Evolutionary conservation across 257 asterid genomes (phyloP).

Genomic region (Craterostigma plantagineum): DNA sequence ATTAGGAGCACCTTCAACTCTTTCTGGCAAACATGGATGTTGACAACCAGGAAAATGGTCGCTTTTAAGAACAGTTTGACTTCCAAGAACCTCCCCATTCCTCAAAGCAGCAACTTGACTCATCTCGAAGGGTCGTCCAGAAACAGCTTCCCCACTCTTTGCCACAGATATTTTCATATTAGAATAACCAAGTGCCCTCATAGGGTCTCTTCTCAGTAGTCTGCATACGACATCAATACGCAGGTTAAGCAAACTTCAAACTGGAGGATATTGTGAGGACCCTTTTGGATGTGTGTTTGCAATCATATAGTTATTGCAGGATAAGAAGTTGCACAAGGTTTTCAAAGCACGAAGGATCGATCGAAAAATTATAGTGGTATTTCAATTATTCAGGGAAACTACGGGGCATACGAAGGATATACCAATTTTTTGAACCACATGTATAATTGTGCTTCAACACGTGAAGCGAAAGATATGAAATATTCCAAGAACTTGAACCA

Average conservation of each 20-base stretch:
- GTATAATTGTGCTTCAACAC: too few relatives aligned
- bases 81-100: slow-evolving; percentile 92
- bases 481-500: too few relatives aligned
- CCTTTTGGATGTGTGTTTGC: too few relatives aligned
- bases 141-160: slow-evolving; percentile 30
- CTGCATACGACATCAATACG: slow-evolving; percentile 24
- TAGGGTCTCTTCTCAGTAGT: slow-evolving; percentile 89
- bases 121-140: slow-evolving; percentile 68
- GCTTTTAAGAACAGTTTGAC: slow-evolving; percentile 95
- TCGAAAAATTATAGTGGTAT: too few relatives aligned
- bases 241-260: slow-evolving; percentile 5
- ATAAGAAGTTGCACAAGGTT: too few relatives aligned
- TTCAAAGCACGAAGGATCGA: too few relatives aligned
- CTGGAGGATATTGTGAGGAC: too few relatives aligned
- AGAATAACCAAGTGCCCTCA: slow-evolving; percentile 93
- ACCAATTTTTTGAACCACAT: too few relatives aligned
- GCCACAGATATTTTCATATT: slow-evolving; percentile 26
- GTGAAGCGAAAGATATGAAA: too few relatives aligned
- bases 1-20: slow-evolving; percentile 96
- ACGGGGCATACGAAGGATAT: too few relatives aligned
- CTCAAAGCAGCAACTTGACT: slow-evolving; percentile 87
- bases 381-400: too few relatives aligned
- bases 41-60: slow-evolving; percentile 98
- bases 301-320: too few relatives aligned
- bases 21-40: slow-evolving; percentile 66